Evolutionary conservation across 148 eudicot species (phyloP), one percentile per base, ranked within the genome.

Genomic region (Pouteria glomerata): DNA sequence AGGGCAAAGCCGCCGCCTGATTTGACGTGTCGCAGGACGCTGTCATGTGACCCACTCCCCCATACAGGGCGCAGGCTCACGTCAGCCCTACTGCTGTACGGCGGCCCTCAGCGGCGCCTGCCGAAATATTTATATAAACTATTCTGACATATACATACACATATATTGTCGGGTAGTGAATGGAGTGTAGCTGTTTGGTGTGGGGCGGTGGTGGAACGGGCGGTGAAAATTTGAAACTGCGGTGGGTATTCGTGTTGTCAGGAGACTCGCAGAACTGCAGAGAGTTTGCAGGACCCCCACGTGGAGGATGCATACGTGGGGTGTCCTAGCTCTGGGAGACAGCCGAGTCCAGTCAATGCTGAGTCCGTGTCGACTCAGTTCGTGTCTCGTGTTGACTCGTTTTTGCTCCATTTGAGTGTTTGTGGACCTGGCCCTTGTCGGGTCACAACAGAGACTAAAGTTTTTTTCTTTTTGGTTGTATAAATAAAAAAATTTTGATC

Each of bases 1-100:
- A 8, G 23, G 65, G 52, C 53, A 50, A 45, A 80, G 82, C 79
- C 82, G 79, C 82, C 79, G 79, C 79, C 73, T 75, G 76, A 75
- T 80, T 66, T 39, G 79, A 80, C 79, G 79, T 80, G 73, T 75
- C 70, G 31, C 41, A 66, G 74, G 69, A 55, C 41, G 44, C 29
- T 60, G 70, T 60, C 81, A 67, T 31, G 59, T 66, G 76, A 73
- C 63, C 24, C 23, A n/a, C 27, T 21, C 57, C 24, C n/a, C n/a
- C n/a, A 64, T n/a, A 26, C 64, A 61, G 30, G 37, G 24, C 53
- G 34, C 8, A 63, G 52, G 67, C 68, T 72, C n/a, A 73, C 74
- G 74, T 55, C 52, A 48, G 77, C 81, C 77, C 77, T 73, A 78
- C 68, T 15, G 8, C 51, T 30, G 76, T 77, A 77, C 80, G 74